Evolutionary conservation across 1,284 basidiomycete species (phyloP).

Genomic region (Ceratobasidium papillatum): DNA sequence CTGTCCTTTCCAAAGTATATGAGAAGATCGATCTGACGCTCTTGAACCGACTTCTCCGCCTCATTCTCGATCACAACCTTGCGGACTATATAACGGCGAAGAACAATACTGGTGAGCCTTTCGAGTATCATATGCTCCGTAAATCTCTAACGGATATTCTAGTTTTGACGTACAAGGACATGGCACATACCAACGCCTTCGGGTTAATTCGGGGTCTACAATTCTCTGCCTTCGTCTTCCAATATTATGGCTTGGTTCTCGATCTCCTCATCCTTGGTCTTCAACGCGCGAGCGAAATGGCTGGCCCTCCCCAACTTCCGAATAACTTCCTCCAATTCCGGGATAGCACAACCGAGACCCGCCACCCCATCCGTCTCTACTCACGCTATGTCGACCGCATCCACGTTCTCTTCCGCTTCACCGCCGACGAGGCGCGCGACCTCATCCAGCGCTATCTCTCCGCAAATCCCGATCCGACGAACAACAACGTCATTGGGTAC

Average conservation of each 20-base stretch:
- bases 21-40: conserved; percentile 97
- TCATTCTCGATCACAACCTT: conserved; percentile 96
- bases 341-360: conserved; percentile 90
- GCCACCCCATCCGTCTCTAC: conserved; percentile 94
- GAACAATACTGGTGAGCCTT: conserved; percentile 80
- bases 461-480: conserved; percentile 97
- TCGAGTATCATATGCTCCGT: not conserved
- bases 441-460: conserved; percentile 97
- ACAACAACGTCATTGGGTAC: conserved; percentile 98
- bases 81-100: conserved; percentile 98
- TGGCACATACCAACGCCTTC: conserved; percentile 91
- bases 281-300: conserved; percentile 95
- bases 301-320: conserved; percentile 92
- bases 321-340: conserved; percentile 97
- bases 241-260: conserved; percentile 91
- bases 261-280: conserved; percentile 94
- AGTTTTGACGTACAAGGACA: conserved; percentile 63
- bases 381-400: conserved; percentile 93
- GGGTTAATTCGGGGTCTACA: conserved; percentile 95
- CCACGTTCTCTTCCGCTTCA: conserved; percentile 97
- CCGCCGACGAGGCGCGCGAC: conserved; percentile 97
- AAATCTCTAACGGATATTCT: not conserved
- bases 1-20: conserved; percentile 92
- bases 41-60: conserved; percentile 89
- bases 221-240: conserved; percentile 97